phyloP scores from a whole-genome alignment of 106 monocot genomes.

The Acanthochlamys bracteata region DNA sequence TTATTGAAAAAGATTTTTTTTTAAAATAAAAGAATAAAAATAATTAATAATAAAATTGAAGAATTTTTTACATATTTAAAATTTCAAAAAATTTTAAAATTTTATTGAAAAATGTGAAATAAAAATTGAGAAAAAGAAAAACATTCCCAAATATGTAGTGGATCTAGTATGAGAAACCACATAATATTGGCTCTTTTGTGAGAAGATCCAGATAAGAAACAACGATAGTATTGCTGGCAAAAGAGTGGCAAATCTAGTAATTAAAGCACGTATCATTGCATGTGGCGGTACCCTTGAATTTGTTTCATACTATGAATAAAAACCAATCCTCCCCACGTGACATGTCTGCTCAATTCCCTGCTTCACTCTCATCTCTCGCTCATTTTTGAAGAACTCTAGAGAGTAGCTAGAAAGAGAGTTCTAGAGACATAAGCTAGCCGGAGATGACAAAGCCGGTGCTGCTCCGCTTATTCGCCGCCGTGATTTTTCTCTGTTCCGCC shows the following conservation, averaged over 20 bases:
- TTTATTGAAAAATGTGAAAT: too few relatives aligned
- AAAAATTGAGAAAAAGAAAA: too few relatives aligned
- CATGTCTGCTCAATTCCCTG: background rate
- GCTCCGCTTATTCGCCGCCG: slow-evolving; percentile 6
- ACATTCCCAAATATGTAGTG: too few relatives aligned
- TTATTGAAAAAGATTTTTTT: too few relatives aligned
- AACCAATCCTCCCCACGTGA: background rate
- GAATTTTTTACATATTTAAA: too few relatives aligned
- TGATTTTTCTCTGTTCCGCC: background rate
- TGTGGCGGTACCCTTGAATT: slow-evolving; percentile 1
- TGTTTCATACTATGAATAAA: background rate
- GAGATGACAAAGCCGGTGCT: background rate
- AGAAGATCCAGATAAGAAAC: background rate
- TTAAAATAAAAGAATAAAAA: too few relatives aligned
- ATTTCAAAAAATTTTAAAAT: too few relatives aligned
- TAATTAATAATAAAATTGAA: too few relatives aligned
- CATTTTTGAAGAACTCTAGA: background rate
- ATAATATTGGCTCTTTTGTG: background rate
- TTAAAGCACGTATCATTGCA: background rate
- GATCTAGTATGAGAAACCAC: background rate
- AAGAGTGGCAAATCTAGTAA: background rate
- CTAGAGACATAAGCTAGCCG: background rate
- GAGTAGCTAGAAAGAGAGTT: background rate
- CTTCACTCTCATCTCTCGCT: background rate
- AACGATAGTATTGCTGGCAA: too few relatives aligned